Evolutionary conservation across 805 yeast genomes (phyloP), one percentile per base, ranked within the genome.

Genomic region (Candida wancherniae): DNA sequence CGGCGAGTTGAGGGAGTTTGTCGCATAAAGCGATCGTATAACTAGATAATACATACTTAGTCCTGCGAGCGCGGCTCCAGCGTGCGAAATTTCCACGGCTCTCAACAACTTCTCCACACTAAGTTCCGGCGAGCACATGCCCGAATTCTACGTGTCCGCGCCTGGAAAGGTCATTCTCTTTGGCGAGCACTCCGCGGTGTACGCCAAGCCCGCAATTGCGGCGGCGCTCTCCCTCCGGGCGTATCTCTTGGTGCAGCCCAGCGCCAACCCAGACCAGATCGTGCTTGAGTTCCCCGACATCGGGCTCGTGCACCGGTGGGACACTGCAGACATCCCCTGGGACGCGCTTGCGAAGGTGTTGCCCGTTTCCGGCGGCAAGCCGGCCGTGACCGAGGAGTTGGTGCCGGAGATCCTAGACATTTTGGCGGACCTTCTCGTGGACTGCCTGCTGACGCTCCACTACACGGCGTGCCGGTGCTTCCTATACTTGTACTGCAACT

Each of bases 131-230:
- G 9, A 22, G 15, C 19, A 26, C 18, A 33, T 33, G 37, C 37
- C 26, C 9, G 29, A 28, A 12, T 85, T 88, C 55, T 58, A 76
- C 29, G 84, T 86, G 2, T 84, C 95, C 32, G 92, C 98, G 1
- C 98, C 98, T 0, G 98, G 98, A 4, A 92, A 92, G 51, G 95
- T 87, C 26, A 92, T 92, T 46, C 69, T 92, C 20, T 92, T 88
- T 55, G 98, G 98, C 14, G 98, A 92, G 53, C 98, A 92, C 51
- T 84, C 97, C 6, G 97, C 94, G 2, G 98, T 92, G 0, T 84
- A 84, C 53, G 80, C 84, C 26, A 84, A 79, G 63, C 96, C 96
- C 1, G 97, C 97, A 9, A 84, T 92, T 31, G 97, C 98, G 2
- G 97, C 97, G 0, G 92, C 96, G 4, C 72, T 90, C 7, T 80